Base-by-base conservation (phyloP, 148 eudicot species). In the Drosera capensis region DNA sequence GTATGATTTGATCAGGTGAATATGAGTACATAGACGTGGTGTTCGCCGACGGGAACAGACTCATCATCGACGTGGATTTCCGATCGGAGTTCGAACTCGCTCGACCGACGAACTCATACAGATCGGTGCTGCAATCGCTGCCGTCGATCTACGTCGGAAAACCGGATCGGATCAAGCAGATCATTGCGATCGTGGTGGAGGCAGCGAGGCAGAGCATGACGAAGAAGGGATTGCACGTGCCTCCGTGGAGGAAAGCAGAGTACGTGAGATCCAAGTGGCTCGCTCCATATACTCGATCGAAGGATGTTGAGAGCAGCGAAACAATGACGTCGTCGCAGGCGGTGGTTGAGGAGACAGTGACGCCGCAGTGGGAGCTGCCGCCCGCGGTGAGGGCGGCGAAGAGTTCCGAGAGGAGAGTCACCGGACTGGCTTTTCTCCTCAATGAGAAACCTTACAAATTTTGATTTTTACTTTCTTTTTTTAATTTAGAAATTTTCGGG, bases 211-310 rank as follows among this genome's bases (percentile, higher is more conserved):
- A 69, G 57, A 84, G 95, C 69, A 55, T 90, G 52, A 84, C 78
- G 81, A 90, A 80, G 72, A 80, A 76, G 52, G 95, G 99, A 1
- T 71, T 90, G 93, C 82, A 75, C 40, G 62, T 84, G 20, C 99
- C 99, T 1, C 99, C 99, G 6, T 90, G 99, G 99, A 67, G 99
- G 11, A 80, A 76, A 40, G 81, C 85, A 0, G 95, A 74, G 44
- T 90, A 84, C 42, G 75, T 84, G 20, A 67, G 65, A 45, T 70
- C 95, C 34, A 90, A 84, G 48, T 90, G 99, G 99, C 85, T 90
- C 40, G 62, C 93, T 3, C 66, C 93, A 15, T 34, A 34, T 15
- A 34, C 38, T 2, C 11, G 38, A 34, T 9, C 14, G 38, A 34
- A 13, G 38, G 11, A 2, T 13, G 3, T 11, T 34, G n/a, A 5